phyloP scores from a whole-genome alignment of 768 basidiomycete species.

The Suillus subalutaceus region DNA sequence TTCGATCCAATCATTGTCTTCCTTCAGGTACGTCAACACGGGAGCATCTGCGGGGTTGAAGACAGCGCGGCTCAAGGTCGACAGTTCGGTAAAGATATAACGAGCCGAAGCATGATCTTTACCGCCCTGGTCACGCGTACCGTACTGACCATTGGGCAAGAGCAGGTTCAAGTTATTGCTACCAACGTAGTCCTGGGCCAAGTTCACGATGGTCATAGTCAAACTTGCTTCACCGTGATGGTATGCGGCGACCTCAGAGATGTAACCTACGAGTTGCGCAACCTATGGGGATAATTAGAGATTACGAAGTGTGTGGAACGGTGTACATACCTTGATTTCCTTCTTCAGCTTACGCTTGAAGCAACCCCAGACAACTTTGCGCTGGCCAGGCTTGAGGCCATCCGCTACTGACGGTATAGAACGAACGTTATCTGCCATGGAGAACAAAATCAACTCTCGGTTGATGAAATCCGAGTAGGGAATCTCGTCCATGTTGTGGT shows the following conservation, averaged over 20 bases:
- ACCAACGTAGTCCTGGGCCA: constrained; percentile 94
- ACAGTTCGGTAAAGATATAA: constrained; percentile 90
- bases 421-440: constrained; percentile 98
- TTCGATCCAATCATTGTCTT: constrained; percentile 86
- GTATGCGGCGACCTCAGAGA: constrained; percentile 91
- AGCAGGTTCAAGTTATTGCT: constrained; percentile 94
- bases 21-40: constrained; percentile 80
- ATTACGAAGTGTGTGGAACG: not conserved
- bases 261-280: constrained; percentile 93
- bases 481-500: constrained; percentile 86
- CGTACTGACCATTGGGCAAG: constrained; percentile 90
- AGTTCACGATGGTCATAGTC: constrained; percentile 85
- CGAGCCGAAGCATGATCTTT: constrained; percentile 96
- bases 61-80: constrained; percentile 70
- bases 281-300: constrained; percentile 52
- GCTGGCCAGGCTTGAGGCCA: constrained; percentile 95
- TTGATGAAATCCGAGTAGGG: constrained; percentile 96
- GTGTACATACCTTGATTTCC: constrained; percentile 75
- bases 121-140: constrained; percentile 90
- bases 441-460: constrained; percentile 96
- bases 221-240: constrained; percentile 95
- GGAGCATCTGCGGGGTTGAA: constrained; percentile 87
- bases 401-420: constrained; percentile 95
- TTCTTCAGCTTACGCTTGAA: constrained; percentile 93
- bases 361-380: constrained; percentile 95